Evolutionary conservation across 2,329 filamentous ascomycete species (phyloP).

Genomic region (Monilinia vaccinii-corymbosi): DNA sequence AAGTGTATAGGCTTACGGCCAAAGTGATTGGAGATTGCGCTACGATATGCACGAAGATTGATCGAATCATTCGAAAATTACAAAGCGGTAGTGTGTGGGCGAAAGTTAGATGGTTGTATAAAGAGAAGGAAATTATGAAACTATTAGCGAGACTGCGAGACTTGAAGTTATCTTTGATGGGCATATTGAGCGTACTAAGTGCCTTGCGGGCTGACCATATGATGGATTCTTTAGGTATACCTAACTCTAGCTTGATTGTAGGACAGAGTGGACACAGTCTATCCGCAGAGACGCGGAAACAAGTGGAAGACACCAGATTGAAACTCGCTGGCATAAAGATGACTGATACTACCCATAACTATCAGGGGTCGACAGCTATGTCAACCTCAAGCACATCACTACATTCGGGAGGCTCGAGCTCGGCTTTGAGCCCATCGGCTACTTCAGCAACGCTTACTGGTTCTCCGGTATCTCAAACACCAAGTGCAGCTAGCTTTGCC

Average conservation of each 20-base stretch:
- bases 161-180: conserved; percentile 17
- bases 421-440: not conserved
- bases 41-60: conserved; percentile 16
- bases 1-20: conserved; percentile 15
- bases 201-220: conserved; percentile 14
- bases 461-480: not conserved
- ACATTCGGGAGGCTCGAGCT: not conserved
- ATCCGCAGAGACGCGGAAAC: conserved; percentile 9
- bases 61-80: conserved; percentile 14
- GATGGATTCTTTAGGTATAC: conserved; percentile 15
- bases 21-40: conserved; percentile 19
- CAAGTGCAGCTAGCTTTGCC: not conserved
- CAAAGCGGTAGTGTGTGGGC: conserved; percentile 11
- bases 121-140: conserved; percentile 19
- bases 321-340: conserved; percentile 9
- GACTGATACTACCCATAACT: not conserved
- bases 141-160: conserved; percentile 15
- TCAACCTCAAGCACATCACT: not conserved
- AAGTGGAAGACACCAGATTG: conserved; percentile 9
- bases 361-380: not conserved
- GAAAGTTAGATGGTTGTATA: conserved; percentile 17
- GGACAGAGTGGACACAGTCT: not conserved
- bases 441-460: not conserved
- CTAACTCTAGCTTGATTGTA: conserved; percentile 12
- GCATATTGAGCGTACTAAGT: conserved; percentile 13